phyloP scores from a whole-genome alignment of 192 early-diverging fungal species.

The Backusella psychrophila region DNA sequence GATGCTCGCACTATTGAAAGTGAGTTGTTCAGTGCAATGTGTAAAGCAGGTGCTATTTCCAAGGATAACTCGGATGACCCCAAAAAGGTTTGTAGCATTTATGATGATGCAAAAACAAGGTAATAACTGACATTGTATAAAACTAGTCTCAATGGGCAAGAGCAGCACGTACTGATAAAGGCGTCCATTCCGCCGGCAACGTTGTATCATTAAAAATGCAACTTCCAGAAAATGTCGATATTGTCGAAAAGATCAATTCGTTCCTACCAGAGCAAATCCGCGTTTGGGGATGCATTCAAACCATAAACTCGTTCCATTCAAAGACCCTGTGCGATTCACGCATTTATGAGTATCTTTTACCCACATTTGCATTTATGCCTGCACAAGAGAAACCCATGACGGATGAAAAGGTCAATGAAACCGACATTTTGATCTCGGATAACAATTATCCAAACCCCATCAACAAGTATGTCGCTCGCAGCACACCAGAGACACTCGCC shows the following conservation, averaged over 20 bases:
- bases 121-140: neutral
- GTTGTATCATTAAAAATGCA: constrained; percentile 89
- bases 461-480: constrained; percentile 19
- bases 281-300: constrained; percentile 60
- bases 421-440: constrained; percentile 22
- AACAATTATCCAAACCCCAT: neutral
- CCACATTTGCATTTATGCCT: constrained; percentile 81
- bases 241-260: constrained; percentile 79
- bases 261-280: constrained; percentile 88
- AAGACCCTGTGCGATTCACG: constrained; percentile 92
- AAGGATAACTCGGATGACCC: constrained; percentile 83
- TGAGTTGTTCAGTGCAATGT: constrained; percentile 86
- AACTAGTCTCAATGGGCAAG: constrained; percentile 77
- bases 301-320: constrained; percentile 79
- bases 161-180: constrained; percentile 97
- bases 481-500: constrained; percentile 60
- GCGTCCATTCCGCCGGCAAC: constrained; percentile 97
- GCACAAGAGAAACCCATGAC: constrained; percentile 39
- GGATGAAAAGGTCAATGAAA: constrained; percentile 25
- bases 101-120: too few relatives aligned
- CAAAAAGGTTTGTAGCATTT: constrained; percentile 54
- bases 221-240: constrained; percentile 63
- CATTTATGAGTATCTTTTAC: constrained; percentile 95
- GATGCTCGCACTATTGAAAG: constrained; percentile 83
- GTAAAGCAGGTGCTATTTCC: constrained; percentile 78